phyloP scores from a whole-genome alignment of 768 basidiomycete species.

The Candolleomyces aberdarensis region DNA sequence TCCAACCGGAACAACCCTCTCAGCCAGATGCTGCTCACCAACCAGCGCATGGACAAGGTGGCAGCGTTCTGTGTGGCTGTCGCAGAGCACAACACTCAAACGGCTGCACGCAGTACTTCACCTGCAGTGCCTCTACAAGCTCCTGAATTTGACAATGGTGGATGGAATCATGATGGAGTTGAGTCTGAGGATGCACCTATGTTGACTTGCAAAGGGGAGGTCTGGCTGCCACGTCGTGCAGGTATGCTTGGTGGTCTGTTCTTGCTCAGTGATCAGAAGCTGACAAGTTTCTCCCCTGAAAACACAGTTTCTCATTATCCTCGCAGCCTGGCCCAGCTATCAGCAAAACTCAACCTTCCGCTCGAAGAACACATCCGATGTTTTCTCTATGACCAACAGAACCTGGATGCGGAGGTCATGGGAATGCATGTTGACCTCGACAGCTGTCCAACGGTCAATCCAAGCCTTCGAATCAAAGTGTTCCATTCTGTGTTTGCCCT shows the following conservation, averaged over 20 bases:
- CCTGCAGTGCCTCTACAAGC: no score
- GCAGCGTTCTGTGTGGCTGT: constrained; percentile 1
- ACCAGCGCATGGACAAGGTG: constrained; percentile 18
- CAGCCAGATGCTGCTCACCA: constrained; percentile 20
- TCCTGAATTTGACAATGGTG: no score
- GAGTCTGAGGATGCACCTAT: no score
- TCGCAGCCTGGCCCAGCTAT: background rate
- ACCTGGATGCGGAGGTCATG: background rate
- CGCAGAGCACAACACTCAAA: background rate
- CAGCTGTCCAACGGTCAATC: background rate
- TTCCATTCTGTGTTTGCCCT: background rate
- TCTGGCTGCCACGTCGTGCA: no score
- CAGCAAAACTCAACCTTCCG: background rate
- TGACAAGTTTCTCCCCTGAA: no score
- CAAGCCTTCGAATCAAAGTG: background rate
- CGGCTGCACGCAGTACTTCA: no score
- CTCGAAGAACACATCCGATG: background rate
- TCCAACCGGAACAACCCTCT: constrained; percentile 16
- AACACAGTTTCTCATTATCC: background rate
- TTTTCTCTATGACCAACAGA: background rate
- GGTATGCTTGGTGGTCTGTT: no score
- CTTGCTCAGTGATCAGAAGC: no score
- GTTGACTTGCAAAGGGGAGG: no score
- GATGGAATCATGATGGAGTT: no score
- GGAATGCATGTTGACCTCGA: background rate